Evolutionary conservation across 2,329 filamentous ascomycete genomes (phyloP).

Genomic region (Ceratocystiopsis minuta): DNA sequence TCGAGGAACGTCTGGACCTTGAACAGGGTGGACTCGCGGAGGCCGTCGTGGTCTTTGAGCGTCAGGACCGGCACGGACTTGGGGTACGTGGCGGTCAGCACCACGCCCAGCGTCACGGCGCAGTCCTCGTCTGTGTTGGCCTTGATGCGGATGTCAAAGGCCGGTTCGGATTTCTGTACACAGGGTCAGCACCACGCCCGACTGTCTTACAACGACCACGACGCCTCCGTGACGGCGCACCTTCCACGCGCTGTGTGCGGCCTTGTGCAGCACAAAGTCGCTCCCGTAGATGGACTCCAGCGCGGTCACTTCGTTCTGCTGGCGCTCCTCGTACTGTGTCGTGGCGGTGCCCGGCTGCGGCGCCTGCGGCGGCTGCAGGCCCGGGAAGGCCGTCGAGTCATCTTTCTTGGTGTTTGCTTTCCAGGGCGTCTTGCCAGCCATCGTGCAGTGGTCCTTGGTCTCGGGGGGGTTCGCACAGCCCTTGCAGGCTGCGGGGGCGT

Average conservation of each 20-base stretch:
- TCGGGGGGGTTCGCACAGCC: slow-evolving; percentile 24
- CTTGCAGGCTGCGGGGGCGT: slow-evolving; percentile 26
- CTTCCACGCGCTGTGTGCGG: slow-evolving; percentile 65
- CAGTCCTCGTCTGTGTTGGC: slow-evolving; percentile 57
- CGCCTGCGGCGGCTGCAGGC: slow-evolving; percentile 20
- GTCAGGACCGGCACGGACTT: slow-evolving; percentile 60
- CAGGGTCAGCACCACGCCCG: no score
- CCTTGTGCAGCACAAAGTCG: slow-evolving; percentile 61
- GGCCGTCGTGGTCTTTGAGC: slow-evolving; percentile 42
- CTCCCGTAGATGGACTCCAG: slow-evolving; percentile 79
- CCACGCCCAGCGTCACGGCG: slow-evolving; percentile 53
- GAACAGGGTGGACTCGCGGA: slow-evolving; percentile 53
- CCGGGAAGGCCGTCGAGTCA: slow-evolving; percentile 31
- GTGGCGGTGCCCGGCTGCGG: slow-evolving; percentile 20
- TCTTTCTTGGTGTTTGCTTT: slow-evolving; percentile 17
- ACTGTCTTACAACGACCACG: no score
- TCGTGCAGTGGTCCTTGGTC: slow-evolving; percentile 16
- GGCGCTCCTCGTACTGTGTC: slow-evolving; percentile 62
- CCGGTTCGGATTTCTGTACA: slow-evolving; percentile 55
- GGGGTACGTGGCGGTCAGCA: slow-evolving; percentile 79
- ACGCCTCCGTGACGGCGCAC: no score
- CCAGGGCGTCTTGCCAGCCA: slow-evolving; percentile 37
- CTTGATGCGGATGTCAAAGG: slow-evolving; percentile 65
- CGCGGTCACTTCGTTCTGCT: slow-evolving; percentile 73
- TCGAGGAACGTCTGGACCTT: slow-evolving; percentile 50